Evolutionary conservation across 768 basidiomycete species (phyloP).

Genomic region (Leccinellum luteum): DNA sequence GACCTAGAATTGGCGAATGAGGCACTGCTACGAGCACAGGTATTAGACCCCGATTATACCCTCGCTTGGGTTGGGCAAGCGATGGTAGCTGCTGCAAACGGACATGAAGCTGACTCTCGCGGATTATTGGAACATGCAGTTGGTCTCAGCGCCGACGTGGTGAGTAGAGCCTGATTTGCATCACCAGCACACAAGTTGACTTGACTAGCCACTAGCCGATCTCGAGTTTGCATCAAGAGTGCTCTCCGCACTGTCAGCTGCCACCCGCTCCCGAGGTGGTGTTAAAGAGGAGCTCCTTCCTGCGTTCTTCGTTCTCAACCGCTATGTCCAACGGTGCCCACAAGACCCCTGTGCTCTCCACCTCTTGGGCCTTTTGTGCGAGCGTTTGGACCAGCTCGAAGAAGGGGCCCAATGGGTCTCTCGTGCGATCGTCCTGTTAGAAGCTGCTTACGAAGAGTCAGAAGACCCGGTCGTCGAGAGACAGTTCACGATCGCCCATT

Average conservation of each 20-base stretch:
- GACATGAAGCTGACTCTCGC: conserved; percentile 58
- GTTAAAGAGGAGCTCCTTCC: conserved; percentile 55
- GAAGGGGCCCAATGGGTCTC: conserved; percentile 56
- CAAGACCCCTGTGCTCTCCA: conserved; percentile 75
- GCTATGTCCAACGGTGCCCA: conserved; percentile 68
- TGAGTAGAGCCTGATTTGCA: conserved; percentile 33
- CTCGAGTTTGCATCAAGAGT: conserved; percentile 66
- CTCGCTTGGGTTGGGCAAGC: conserved; percentile 91
- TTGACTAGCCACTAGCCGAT: conserved; percentile 72
- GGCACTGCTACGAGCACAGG: conserved; percentile 83
- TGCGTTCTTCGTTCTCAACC: conserved; percentile 77
- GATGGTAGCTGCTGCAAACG: conserved; percentile 59
- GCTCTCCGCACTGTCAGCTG: conserved; percentile 41
- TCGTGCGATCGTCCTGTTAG: conserved; percentile 70
- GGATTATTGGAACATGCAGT: conserved; percentile 75
- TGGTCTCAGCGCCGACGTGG: conserved; percentile 53
- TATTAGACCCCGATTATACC: conserved; percentile 86
- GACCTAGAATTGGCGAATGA: conserved; percentile 85
- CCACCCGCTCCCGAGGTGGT: conserved; percentile 17
- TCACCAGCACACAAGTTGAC: conserved; percentile 6
- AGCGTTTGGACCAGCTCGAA: conserved; percentile 71
- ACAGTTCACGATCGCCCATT: conserved; percentile 77
- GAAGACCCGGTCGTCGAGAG: conserved; percentile 79
- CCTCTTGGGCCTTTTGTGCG: conserved; percentile 81
- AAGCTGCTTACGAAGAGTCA: conserved; percentile 81